phyloP scores from a whole-genome alignment of 2,329 filamentous ascomycete species.

The Aureobasidium leucospermi region DNA sequence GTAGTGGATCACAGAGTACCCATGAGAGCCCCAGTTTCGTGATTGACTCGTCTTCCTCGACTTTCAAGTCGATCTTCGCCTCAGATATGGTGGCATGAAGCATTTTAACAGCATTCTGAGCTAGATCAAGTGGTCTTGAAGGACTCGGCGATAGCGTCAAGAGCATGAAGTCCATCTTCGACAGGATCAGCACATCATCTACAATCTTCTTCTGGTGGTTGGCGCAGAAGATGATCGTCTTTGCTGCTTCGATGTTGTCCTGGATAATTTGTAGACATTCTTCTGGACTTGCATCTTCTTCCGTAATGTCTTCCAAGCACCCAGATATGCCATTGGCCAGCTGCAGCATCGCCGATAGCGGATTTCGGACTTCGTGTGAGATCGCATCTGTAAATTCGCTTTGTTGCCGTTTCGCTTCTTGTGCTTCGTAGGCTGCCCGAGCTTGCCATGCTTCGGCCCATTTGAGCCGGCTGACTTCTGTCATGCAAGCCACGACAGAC shows the following conservation, averaged over 20 bases:
- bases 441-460: conserved; percentile 24
- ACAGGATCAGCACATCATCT: conserved; percentile 40
- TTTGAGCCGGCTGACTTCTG: conserved; percentile 7
- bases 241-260: conserved; percentile 17
- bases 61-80: conserved; percentile 26
- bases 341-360: conserved; percentile 37
- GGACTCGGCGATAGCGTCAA: conserved; percentile 32
- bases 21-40: conserved; percentile 25
- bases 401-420: conserved; percentile 29
- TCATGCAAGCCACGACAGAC: conserved; percentile 13
- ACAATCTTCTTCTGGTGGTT: conserved; percentile 29
- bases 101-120: conserved; percentile 30
- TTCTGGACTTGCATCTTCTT: not conserved
- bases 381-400: conserved; percentile 32
- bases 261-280: not conserved
- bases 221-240: conserved; percentile 6
- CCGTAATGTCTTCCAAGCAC: too few relatives aligned
- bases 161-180: conserved; percentile 27
- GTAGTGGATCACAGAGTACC: conserved; percentile 22
- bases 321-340: conserved; percentile 35
- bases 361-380: conserved; percentile 39
- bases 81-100: conserved; percentile 32
- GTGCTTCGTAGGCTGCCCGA: conserved; percentile 28
- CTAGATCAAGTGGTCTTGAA: conserved; percentile 28
- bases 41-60: conserved; percentile 29